Evolutionary conservation across 176 grass and related monocot species (phyloP), one percentile per base, ranked within the genome.

Genomic region (Rhipidocladum racemiflorum): DNA sequence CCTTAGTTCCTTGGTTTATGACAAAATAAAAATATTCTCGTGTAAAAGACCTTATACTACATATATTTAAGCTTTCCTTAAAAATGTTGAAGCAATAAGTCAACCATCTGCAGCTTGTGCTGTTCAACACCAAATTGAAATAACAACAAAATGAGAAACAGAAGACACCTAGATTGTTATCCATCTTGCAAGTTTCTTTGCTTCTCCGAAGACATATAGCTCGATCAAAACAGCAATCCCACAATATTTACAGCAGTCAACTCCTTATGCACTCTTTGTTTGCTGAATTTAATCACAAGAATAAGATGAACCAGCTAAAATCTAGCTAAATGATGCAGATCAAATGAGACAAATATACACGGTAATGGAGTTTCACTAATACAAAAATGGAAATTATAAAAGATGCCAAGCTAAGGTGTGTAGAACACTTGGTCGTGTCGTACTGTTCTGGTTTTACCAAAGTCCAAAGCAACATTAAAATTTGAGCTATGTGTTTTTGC

Each of bases 221-320:
- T 63, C 32, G 35, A 83, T 45, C 51, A 16, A 72, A 83, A 27
- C 46, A 73, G 29, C 79, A 4, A 59, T 17, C 46, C 80, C 23
- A 56, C 57, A 15, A 56, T 54, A 79, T 29, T 46, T 16, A 36
- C 45, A 65, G 51, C 60, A 49, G 48, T 34, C 74, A 57, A 65
- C 55, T 65, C 86, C 79, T 84, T 56, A 88, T 32, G 68, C 60
- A 18, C 27, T 73, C 59, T 84, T 88, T 72, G 77, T 17, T 79
- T 84, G 57, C 86, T 88, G 86, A 65, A 79, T 56, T 81, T 57
- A 66, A 66, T 65, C 38, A 83, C 9, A 72, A 78, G 14, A 78
- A 83, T 35, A 35, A 74, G 39, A 78, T 78, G 5, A 78, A 66
- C 2, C 14, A 39, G 21, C 65, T 50, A 18, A 70, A 81, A 76